Evolutionary conservation across 352 stramenopile species (phyloP).

Genomic region (Blastocystis sp.): DNA sequence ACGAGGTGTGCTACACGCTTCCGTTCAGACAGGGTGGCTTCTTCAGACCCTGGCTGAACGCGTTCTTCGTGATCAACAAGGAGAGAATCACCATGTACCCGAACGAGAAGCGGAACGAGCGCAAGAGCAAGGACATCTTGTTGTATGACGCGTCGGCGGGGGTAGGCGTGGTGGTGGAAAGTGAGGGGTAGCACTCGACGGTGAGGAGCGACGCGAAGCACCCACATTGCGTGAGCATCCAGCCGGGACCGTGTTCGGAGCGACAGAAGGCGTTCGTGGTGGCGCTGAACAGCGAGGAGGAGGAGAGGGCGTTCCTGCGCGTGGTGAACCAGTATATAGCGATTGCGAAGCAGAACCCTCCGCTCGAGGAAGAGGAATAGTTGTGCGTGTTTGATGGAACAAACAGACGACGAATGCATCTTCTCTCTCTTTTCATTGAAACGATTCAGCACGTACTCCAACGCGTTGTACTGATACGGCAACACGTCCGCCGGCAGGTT

Average conservation of each 20-base stretch:
- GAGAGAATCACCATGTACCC: constrained; percentile 42
- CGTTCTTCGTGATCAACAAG: constrained; percentile 46
- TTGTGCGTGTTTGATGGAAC: not conserved
- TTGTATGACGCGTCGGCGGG: constrained; percentile 7
- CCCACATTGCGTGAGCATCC: constrained; percentile 14
- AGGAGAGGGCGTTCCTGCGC: constrained; percentile 15
- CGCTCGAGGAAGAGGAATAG: not conserved
- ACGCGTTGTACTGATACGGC: not conserved
- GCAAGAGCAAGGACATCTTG: constrained; percentile 45
- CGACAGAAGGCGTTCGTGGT: constrained; percentile 48
- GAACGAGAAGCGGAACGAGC: constrained; percentile 63
- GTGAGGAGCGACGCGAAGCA: constrained; percentile 16
- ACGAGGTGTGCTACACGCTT: constrained; percentile 30
- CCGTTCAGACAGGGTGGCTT: constrained; percentile 37
- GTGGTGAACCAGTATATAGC: constrained; percentile 42
- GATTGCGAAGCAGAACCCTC: constrained; percentile 17
- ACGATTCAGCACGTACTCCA: not conserved
- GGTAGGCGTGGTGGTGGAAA: not conserved
- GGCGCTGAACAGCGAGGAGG: not conserved
- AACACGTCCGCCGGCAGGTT: constrained; percentile 25
- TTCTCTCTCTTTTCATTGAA: not conserved
- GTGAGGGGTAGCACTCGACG: not conserved
- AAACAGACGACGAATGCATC: constrained; percentile 21
- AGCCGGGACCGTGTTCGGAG: not conserved
- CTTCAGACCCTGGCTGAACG: constrained; percentile 25